Percentiles rank a stretch among this genome's conserved stretches.
Evolutionary conservation across 2,329 filamentous ascomycete genomes (phyloP).

Genomic region (Metarhizium rileyi): DNA sequence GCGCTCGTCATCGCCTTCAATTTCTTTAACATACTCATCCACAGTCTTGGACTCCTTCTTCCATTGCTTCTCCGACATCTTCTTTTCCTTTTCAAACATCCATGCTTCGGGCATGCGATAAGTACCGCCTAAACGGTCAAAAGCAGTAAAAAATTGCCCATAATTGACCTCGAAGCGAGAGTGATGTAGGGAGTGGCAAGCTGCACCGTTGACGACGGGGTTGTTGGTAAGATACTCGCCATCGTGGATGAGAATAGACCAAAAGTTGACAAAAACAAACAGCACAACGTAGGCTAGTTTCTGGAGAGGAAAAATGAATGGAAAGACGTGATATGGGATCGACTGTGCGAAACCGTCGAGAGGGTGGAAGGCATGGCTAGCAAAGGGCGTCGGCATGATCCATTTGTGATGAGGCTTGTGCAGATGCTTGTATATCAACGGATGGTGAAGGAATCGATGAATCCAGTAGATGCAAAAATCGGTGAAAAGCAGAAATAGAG

Average conservation of each 20-base stretch:
- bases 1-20: slow-evolving; percentile 48
- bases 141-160: slow-evolving; percentile 71
- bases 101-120: slow-evolving; percentile 80
- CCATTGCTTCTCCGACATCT: slow-evolving; percentile 77
- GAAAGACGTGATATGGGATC: slow-evolving; percentile 86
- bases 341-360: slow-evolving; percentile 84
- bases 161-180: slow-evolving; percentile 57
- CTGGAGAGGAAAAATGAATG: slow-evolving; percentile 85
- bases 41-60: slow-evolving; percentile 66
- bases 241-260: slow-evolving; percentile 94
- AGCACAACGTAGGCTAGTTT: slow-evolving; percentile 80
- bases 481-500: slow-evolving; percentile 79
- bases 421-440: slow-evolving; percentile 65
- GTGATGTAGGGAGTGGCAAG: slow-evolving; percentile 78
- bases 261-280: slow-evolving; percentile 91
- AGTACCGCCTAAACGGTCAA: slow-evolving; percentile 79
- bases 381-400: slow-evolving; percentile 96
- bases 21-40: slow-evolving; percentile 65
- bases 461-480: slow-evolving; percentile 96
- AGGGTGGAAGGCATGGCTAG: slow-evolving; percentile 90
- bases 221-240: slow-evolving; percentile 89
- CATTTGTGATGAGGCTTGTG: slow-evolving; percentile 99
- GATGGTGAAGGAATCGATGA: slow-evolving; percentile 77
- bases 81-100: slow-evolving; percentile 74
- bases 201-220: slow-evolving; percentile 86